Base-by-base conservation (phyloP, 192 early-diverging fungal species). In the Entrophospora sp. region DNA sequence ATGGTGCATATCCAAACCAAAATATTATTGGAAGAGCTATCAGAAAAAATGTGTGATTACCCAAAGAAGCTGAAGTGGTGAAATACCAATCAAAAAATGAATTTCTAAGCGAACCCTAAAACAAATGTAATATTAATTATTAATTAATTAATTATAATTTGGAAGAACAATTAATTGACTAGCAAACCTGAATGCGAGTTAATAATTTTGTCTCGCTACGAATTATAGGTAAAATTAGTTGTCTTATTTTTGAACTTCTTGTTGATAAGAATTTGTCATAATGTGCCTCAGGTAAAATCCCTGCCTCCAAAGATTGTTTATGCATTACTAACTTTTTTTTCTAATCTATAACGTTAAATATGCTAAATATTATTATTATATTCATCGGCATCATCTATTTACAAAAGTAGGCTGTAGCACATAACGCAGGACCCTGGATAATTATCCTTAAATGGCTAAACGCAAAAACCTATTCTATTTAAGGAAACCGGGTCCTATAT, bases 31-130 rank as follows among this genome's bases (percentile, higher is more conserved):
- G 94, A 16, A 93, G 70, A 30, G 85, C 77, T 13, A 91, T 70
- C 76, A 96, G 78, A 72, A 94, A 96, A 63, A 92, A 92, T 16
- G 85, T 84, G 63, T 94, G 94, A 40, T 89, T 92, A 9, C 94
- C 93, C 8, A 93, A 81, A 74, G 85, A 84, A 3, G 87, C 83
- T 9, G 88, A 85, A 70, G 76, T 79, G 18, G 85, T 69, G 66
- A 92, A 90, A 59, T 87, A 77, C 7, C 46, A 70, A 67, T 92
- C 90, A 30, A 89, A 49, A 22, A 72, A 36, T 4, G 81, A 78
- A 31, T 75, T 68, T 9, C 79, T 69, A 14, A 78, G 68, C 37
- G 55, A 38, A 37, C 30, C 37, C 32, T 45, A 34, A 22, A 59
- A 6, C 16, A 9, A 16, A 20, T 25, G 64, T 49, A 51, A 4